Conservation (phyloP, 1,139 yeast species). For the Pichia sp. region DNA sequence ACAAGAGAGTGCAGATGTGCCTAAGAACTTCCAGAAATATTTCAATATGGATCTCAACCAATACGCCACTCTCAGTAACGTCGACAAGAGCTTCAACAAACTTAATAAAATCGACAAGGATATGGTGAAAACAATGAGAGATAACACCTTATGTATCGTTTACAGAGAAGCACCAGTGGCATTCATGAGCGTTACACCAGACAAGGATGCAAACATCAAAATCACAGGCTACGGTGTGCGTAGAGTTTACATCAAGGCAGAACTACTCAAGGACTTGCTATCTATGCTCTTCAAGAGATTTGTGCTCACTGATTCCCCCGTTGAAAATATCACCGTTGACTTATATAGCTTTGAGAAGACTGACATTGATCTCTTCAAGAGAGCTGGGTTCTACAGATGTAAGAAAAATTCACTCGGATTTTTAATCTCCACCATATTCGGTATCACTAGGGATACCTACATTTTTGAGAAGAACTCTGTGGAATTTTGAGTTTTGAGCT, state of each 20-base stretch:
- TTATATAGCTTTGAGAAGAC: constrained; percentile 46
- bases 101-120: constrained; percentile 25
- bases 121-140: constrained; percentile 31
- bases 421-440: constrained; percentile 28
- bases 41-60: constrained; percentile 50
- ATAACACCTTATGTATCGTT: constrained; percentile 46
- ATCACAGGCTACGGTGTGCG: constrained; percentile 57
- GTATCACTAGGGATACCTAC: constrained; percentile 43
- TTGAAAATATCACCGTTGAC: constrained; percentile 34
- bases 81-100: constrained; percentile 15
- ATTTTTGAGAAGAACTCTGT: constrained; percentile 29
- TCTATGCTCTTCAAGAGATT: constrained; percentile 16
- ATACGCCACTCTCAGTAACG: constrained; percentile 32
- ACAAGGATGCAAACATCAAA: constrained; percentile 32
- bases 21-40: constrained; percentile 37
- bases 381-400: constrained; percentile 26
- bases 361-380: constrained; percentile 31
- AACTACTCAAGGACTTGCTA: constrained; percentile 53
- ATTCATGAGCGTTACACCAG: constrained; percentile 35
- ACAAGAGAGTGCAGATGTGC: constrained; percentile 42
- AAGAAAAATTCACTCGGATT: constrained; percentile 3
- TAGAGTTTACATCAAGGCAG: constrained; percentile 56
- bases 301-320: constrained; percentile 8
- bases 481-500: constrained; percentile 10
- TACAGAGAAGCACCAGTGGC: constrained; percentile 70